Evolutionary conservation across 352 stramenopile species (phyloP), one percentile per base, ranked within the genome.

Genomic region (Phytophthora tubulina): DNA sequence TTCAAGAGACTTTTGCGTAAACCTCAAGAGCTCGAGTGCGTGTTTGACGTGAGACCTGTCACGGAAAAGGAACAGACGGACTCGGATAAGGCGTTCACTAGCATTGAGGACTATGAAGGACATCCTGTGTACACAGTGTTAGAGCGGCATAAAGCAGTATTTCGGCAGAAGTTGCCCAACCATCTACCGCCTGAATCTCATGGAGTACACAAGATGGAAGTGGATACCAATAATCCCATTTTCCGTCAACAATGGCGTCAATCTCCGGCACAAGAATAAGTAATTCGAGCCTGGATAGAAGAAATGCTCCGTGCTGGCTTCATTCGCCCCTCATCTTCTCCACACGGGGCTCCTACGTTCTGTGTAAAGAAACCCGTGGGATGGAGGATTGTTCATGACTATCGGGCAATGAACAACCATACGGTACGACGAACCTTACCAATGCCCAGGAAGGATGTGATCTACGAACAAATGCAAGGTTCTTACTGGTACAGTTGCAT

Each of bases 371-470:
- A 80, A 39, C 44, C 63, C 3, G 59, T 67, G n/a, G 68, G 67
- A 8, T 75, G 73, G 69, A 14, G 68, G 0, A 80, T 80, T 46
- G 56, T 77, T 27, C 68, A 80, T 17, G 73, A 63, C 50, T 75
- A 50, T 15, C 45, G 59, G 6, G 55, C 36, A 30, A 65, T 70
- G 39, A 67, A 69, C 33, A 50, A 61, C 8, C 48, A 67, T 15
- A 66, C 52, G 9, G 17, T 61, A 38, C 38, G 50, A 21, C 2
- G 55, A 38, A 63, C 32, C 10, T 17, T 73, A 8, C 64, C 59
- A 13, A 65, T 78, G 44, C 64, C 70, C 1, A n/a, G 69, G 13
- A 77, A 81, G 56, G 51, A 81, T 38, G 44, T 42, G 7, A 65
- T 66, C 45, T 65, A 66, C 8, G 55, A 66, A 41, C 41, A 56